Percentiles rank a stretch among this genome's conserved stretches.
phyloP scores from a whole-genome alignment of 2,329 filamentous ascomycete genomes.

The Daldinia sp. region DNA sequence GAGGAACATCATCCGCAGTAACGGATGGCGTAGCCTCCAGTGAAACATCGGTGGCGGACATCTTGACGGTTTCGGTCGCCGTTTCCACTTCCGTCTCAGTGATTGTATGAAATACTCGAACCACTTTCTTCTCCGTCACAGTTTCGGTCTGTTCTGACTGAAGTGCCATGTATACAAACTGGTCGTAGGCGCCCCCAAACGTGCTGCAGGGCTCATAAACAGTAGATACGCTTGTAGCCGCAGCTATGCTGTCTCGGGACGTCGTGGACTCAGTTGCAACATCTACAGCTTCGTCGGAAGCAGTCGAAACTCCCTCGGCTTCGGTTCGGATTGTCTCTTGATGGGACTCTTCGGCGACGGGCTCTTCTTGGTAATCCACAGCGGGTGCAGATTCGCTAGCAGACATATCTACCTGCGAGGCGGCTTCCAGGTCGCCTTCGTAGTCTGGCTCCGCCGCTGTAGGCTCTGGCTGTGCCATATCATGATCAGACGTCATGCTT shows the following conservation, averaged over 20 bases:
- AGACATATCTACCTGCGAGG: not conserved
- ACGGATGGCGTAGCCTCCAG: not conserved
- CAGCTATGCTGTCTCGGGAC: constrained; percentile 5
- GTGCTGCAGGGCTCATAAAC: constrained; percentile 44
- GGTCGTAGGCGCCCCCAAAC: constrained; percentile 4
- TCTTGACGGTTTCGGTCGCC: constrained; percentile 48
- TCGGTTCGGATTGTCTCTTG: not conserved
- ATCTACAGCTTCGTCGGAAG: constrained; percentile 9
- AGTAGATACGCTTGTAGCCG: constrained; percentile 31
- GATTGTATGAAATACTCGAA: constrained; percentile 54
- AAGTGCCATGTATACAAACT: constrained; percentile 18
- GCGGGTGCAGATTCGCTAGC: not conserved
- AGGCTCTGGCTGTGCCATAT: not conserved
- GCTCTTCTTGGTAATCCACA: constrained; percentile 7
- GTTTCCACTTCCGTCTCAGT: constrained; percentile 51
- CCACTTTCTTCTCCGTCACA: constrained; percentile 49
- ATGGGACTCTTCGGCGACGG: constrained; percentile 1
- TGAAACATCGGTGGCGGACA: constrained; percentile 26
- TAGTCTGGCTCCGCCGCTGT: not conserved
- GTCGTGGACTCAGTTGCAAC: not conserved
- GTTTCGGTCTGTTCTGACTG: constrained; percentile 48
- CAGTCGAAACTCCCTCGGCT: not conserved
- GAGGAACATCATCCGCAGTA: constrained; percentile 13
- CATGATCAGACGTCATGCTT: constrained; percentile 1
- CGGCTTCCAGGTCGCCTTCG: not conserved